Percentiles rank a stretch among this genome's conserved stretches.
Conservation (phyloP, 2,329 filamentous ascomycete species). For the Fusarium pininemorale region DNA sequence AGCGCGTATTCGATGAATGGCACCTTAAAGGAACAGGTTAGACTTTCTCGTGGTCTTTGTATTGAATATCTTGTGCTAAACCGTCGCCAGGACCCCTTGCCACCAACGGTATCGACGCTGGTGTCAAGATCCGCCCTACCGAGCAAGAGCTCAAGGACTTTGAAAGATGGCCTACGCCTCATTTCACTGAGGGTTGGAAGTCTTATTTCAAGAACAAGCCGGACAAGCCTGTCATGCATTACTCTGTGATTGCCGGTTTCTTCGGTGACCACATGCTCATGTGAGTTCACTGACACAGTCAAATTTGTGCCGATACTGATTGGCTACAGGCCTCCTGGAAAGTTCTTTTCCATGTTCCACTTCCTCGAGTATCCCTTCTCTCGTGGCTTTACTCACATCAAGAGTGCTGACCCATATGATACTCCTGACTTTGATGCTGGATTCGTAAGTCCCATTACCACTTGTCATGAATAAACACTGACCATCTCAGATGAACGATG, state of each 20-base stretch:
- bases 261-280: conserved; percentile 70
- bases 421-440: conserved; percentile 80
- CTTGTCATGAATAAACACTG: not conserved
- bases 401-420: conserved; percentile 76
- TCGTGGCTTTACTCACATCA: conserved; percentile 75
- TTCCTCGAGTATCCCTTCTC: conserved; percentile 83
- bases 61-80: too few species aligned
- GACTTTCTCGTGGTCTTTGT: too few species aligned
- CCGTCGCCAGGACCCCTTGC: conserved; percentile 77
- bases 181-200: conserved; percentile 80
- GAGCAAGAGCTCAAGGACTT: conserved; percentile 74
- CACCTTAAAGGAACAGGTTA: too few species aligned
- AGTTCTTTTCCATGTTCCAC: conserved; percentile 87
- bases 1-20: conserved; percentile 78
- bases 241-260: conserved; percentile 77
- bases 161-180: conserved; percentile 76
- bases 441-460: conserved; percentile 54
- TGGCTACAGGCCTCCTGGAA: conserved; percentile 71
- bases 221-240: conserved; percentile 89
- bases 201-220: conserved; percentile 86
- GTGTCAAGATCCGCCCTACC: conserved; percentile 79
- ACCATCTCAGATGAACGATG: conserved; percentile 72
- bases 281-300: conserved; percentile 42
- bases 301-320: not conserved
- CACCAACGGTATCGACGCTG: conserved; percentile 83